Conservation (phyloP, 306 rosid species). For the Fragaria nilgerrensis region DNA sequence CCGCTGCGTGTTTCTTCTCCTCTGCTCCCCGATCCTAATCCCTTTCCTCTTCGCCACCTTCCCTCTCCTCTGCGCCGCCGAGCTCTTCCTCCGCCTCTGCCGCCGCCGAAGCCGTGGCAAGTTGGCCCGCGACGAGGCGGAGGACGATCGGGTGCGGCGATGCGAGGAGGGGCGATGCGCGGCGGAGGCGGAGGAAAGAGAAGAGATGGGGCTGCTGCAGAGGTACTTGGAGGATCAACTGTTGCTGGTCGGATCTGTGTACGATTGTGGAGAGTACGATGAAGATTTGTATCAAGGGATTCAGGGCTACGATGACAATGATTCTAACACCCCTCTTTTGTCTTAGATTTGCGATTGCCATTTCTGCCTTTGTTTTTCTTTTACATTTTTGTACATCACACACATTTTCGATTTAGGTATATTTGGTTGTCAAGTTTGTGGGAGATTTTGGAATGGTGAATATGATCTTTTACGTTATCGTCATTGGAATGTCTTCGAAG, state of each 20-base stretch:
- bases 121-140: not conserved
- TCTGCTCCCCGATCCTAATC: conserved; percentile 34
- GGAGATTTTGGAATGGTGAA: not conserved
- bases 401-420: not conserved
- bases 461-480: not conserved
- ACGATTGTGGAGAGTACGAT: conserved; percentile 28
- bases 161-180: conserved; percentile 38
- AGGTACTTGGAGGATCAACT: conserved; percentile 48
- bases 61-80: conserved; percentile 40
- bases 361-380: not conserved
- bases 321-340: conserved; percentile 9
- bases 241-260: conserved; percentile 38
- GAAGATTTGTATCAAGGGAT: not conserved
- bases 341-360: conserved; percentile 1
- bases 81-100: conserved; percentile 26
- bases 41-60: conserved; percentile 36
- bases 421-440: not conserved
- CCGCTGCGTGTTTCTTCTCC: conserved; percentile 26
- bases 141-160: conserved; percentile 20
- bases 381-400: not conserved
- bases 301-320: not conserved
- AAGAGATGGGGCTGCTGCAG: conserved; percentile 34
- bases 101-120: conserved; percentile 11
- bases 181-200: not conserved
- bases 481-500: not conserved